phyloP scores from a whole-genome alignment of 2,329 filamentous ascomycete species.

The Sporothrix euskadiensis region DNA sequence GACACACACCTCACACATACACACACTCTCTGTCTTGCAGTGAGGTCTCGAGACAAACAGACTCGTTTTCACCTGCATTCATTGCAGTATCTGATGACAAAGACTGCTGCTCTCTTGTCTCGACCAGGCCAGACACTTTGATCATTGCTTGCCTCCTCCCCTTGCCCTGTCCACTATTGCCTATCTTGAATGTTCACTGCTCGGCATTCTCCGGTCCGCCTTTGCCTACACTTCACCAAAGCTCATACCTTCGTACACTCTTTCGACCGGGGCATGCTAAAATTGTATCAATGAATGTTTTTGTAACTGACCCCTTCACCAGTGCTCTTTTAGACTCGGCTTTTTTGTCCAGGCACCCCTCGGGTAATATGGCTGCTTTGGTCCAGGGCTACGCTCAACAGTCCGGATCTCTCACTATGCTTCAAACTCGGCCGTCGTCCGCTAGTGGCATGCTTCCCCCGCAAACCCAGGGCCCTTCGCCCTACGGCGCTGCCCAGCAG shows the following conservation, averaged over 20 bases:
- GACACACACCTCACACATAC: not conserved
- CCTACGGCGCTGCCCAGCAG: constrained; percentile 50
- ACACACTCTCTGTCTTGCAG: not conserved
- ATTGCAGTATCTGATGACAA: not conserved
- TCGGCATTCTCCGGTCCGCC: not conserved
- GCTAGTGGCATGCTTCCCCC: constrained; percentile 24
- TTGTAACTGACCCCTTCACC: not conserved
- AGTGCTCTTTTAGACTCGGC: not conserved
- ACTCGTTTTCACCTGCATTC: constrained; percentile 4
- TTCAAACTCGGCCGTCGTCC: constrained; percentile 66
- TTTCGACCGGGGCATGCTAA: not conserved
- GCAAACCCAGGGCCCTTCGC: constrained; percentile 32
- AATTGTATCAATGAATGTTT: not conserved
- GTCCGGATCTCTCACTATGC: constrained; percentile 70
- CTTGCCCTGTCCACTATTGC: not conserved
- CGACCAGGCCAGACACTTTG: not conserved
- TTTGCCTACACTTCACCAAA: not conserved
- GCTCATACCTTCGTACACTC: not conserved
- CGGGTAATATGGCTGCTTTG: constrained; percentile 73
- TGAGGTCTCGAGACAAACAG: not conserved
- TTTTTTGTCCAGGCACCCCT: constrained; percentile 1
- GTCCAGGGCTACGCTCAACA: constrained; percentile 80
- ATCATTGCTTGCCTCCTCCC: not conserved
- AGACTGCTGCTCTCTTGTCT: not conserved
- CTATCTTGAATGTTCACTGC: not conserved